These are phyloP conservation scores for Cladorrhinum samala DNA, from an alignment of 495 filamentous ascomycete species.

Conservation along the genomic window DNA sequence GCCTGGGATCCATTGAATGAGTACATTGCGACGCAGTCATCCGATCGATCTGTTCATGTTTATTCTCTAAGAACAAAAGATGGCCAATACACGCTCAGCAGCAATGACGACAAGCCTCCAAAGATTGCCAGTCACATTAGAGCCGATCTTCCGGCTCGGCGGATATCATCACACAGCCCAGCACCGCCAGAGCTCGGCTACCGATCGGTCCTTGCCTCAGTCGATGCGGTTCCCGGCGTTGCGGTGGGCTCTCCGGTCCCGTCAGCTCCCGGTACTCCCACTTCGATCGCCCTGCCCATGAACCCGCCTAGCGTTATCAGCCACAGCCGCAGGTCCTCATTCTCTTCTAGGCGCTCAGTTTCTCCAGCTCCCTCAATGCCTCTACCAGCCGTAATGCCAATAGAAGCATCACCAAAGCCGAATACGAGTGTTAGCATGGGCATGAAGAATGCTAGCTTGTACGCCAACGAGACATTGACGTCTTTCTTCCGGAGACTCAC, in stretches of 20 bases:
- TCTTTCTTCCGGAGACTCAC: constrained; percentile 95
- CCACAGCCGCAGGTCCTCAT: constrained; percentile 89
- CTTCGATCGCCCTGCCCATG: constrained; percentile 86
- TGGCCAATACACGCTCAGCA: constrained; percentile 77
- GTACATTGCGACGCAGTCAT: constrained; percentile 96
- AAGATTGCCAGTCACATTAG: constrained; percentile 55
- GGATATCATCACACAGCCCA: constrained; percentile 88
- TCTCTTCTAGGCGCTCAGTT: constrained; percentile 86
- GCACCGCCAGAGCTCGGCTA: constrained; percentile 74
- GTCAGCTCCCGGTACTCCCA: constrained; percentile 93
- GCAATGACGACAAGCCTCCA: constrained; percentile 37
- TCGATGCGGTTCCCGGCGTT: constrained; percentile 48
- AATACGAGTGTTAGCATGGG: constrained; percentile 52
- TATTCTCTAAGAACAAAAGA: constrained; percentile 95
- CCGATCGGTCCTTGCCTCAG: constrained; percentile 48
- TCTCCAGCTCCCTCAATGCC: constrained; percentile 96
- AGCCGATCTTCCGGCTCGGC: constrained; percentile 84
- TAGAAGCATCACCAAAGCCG: constrained; percentile 80
- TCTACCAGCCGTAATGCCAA: constrained; percentile 91
- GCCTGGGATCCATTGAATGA: constrained; percentile 98
- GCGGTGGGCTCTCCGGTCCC: constrained; percentile 75
- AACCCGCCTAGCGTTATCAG: constrained; percentile 84
- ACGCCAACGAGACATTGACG: constrained; percentile 94
- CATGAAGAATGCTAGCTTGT: constrained; percentile 79
- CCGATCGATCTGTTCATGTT: constrained; percentile 94